Evolutionary conservation across 768 basidiomycete species (phyloP).

Genomic region (Termitomyces sp.): DNA sequence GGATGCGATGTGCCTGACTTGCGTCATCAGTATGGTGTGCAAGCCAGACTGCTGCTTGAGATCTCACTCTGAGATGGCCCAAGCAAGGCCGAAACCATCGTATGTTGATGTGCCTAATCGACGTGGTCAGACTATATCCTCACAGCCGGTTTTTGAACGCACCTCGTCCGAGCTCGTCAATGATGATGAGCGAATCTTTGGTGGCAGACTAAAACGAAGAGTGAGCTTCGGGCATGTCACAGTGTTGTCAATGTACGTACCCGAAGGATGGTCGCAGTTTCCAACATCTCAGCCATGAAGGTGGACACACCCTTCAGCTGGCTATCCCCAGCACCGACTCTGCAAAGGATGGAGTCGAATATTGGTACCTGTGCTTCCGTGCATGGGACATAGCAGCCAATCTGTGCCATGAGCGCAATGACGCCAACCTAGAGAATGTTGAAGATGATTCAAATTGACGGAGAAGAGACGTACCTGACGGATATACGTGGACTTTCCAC

Average conservation of each 20-base stretch:
- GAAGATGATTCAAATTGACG: neutral
- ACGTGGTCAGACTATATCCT: neutral
- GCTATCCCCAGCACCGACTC: conserved; percentile 97
- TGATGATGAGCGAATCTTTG: conserved; percentile 91
- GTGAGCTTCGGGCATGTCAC: neutral
- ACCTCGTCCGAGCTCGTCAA: conserved; percentile 95
- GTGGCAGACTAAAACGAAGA: conserved; percentile 69
- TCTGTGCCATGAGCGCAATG: conserved; percentile 95
- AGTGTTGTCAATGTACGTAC: conserved; percentile 38
- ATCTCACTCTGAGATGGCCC: conserved; percentile 95
- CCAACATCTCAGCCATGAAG: conserved; percentile 99
- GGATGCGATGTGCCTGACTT: conserved; percentile 82
- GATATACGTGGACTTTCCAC: conserved; percentile 97
- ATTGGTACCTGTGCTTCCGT: conserved; percentile 82
- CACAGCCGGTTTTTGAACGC: conserved; percentile 5
- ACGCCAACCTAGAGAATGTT: conserved; percentile 66
- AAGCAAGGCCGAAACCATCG: conserved; percentile 96
- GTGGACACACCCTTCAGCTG: conserved; percentile 98
- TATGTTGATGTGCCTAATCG: conserved; percentile 88
- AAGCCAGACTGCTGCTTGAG: neutral
- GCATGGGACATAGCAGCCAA: conserved; percentile 95
- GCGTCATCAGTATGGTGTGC: conserved; percentile 1
- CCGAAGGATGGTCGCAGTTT: conserved; percentile 92
- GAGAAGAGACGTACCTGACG: conserved; percentile 57
- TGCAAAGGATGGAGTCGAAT: conserved; percentile 93